Percentiles rank a stretch among this genome's conserved stretches.
These are phyloP conservation scores for Coemansia sp. DNA, from an alignment of 192 early-diverging fungal genomes.

Conservation along the genomic window DNA sequence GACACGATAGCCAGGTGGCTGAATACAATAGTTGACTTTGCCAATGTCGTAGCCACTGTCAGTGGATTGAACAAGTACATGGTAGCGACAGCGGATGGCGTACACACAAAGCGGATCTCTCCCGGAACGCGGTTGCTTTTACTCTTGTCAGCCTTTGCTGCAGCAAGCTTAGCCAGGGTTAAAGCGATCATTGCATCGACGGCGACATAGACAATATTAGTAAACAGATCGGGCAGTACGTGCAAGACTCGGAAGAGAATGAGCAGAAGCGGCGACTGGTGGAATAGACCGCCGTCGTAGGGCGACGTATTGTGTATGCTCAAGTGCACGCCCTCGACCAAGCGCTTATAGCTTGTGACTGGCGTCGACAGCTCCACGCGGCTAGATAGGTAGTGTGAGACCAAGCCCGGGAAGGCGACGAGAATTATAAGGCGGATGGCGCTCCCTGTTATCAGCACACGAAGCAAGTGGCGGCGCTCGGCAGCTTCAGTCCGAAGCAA, in stretches of 20 bases:
- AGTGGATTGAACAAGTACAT: slow-evolving; percentile 82
- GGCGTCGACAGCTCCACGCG: slow-evolving; percentile 85
- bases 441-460: slow-evolving; percentile 20
- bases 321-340: slow-evolving; percentile 84
- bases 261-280: slow-evolving; percentile 86
- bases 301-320: slow-evolving; percentile 73
- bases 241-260: slow-evolving; percentile 68
- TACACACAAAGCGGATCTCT: slow-evolving; percentile 47
- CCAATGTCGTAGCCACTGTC: slow-evolving; percentile 73
- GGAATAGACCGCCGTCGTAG: slow-evolving; percentile 87
- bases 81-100: slow-evolving; percentile 45
- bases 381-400: slow-evolving; percentile 52
- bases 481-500: background rate
- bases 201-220: slow-evolving; percentile 59
- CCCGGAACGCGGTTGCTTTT: slow-evolving; percentile 26
- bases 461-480: slow-evolving; percentile 25
- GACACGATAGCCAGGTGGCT: slow-evolving; percentile 74
- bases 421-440: slow-evolving; percentile 50
- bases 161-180: slow-evolving; percentile 62
- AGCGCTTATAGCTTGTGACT: slow-evolving; percentile 81
- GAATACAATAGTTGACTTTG: slow-evolving; percentile 74
- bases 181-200: slow-evolving; percentile 70
- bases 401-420: slow-evolving; percentile 36
- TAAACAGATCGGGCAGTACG: slow-evolving; percentile 57
- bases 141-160: slow-evolving; percentile 24